Conservation (phyloP, 2,329 filamentous ascomycete species). For the Colletotrichum orbiculare region DNA sequence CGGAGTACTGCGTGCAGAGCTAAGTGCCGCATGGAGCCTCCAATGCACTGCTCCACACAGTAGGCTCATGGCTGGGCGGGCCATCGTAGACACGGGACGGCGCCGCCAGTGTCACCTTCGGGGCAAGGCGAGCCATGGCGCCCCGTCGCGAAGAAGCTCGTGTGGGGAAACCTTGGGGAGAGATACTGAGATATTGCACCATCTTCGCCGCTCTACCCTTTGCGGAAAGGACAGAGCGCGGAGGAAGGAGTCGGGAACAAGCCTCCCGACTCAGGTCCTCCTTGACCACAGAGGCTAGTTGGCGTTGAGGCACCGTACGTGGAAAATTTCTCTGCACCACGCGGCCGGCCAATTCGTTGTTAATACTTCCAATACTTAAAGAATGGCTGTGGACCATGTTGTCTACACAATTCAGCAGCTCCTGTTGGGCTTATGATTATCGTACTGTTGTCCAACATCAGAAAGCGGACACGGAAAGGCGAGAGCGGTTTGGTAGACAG, state of each 20-base stretch:
- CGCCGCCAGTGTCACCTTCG: conserved; percentile 28
- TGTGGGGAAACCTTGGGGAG: conserved; percentile 22
- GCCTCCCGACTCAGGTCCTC: conserved; percentile 22
- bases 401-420: too few species aligned
- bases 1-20: conserved; percentile 1
- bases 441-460: conserved; percentile 2
- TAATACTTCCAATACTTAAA: neutral
- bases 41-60: conserved; percentile 8
- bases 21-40: conserved; percentile 15
- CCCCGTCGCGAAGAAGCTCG: conserved; percentile 25
- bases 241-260: conserved; percentile 9
- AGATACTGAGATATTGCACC: neutral
- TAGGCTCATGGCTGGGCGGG: conserved; percentile 24
- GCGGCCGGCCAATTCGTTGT: too few species aligned
- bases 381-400: conserved; percentile 13
- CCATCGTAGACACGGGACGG: conserved; percentile 27
- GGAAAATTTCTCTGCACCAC: too few species aligned
- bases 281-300: neutral
- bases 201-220: too few species aligned
- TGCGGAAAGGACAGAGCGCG: conserved; percentile 6
- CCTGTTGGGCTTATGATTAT: neutral
- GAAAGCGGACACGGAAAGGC: conserved; percentile 12
- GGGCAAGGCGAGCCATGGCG: conserved; percentile 17
- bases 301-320: too few species aligned
- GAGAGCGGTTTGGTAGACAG: neutral